These are phyloP conservation scores for Climacium dendroides DNA, from an alignment of 225 moss, liverwort and hornwort species.

Conservation along the genomic window DNA sequence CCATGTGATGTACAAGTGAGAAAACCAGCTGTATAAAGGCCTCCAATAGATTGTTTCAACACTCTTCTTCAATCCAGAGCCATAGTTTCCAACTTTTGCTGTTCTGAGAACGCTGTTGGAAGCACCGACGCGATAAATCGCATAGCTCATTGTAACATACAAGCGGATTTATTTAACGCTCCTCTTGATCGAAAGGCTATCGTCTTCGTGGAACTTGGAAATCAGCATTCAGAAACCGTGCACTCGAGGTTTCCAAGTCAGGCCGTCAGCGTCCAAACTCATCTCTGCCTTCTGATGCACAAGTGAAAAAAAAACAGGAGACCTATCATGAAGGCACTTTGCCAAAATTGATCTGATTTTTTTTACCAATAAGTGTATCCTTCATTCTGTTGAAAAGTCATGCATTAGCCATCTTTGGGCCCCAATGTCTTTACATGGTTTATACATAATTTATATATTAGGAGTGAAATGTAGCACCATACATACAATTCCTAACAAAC, in stretches of 20 bases:
- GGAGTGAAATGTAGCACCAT: neutral
- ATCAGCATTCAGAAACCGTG: neutral
- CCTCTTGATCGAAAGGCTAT: no score
- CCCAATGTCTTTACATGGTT: no score
- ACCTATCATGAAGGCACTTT: neutral
- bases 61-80: neutral
- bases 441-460: no score
- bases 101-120: no score
- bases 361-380: neutral
- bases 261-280: neutral
- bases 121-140: no score
- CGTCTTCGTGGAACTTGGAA: neutral
- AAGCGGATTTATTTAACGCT: neutral
- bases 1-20: neutral
- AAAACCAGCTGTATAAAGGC: neutral
- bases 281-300: neutral
- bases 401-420: neutral
- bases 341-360: neutral
- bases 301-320: neutral
- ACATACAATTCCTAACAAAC: no score
- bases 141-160: neutral
- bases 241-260: neutral
- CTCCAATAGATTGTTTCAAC: neutral
- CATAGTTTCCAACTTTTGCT: neutral
- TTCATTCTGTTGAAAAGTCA: neutral